These are phyloP conservation scores for Fusarium sp. DNA, from an alignment of 2,329 filamentous ascomycete species.

Conservation along the genomic window DNA sequence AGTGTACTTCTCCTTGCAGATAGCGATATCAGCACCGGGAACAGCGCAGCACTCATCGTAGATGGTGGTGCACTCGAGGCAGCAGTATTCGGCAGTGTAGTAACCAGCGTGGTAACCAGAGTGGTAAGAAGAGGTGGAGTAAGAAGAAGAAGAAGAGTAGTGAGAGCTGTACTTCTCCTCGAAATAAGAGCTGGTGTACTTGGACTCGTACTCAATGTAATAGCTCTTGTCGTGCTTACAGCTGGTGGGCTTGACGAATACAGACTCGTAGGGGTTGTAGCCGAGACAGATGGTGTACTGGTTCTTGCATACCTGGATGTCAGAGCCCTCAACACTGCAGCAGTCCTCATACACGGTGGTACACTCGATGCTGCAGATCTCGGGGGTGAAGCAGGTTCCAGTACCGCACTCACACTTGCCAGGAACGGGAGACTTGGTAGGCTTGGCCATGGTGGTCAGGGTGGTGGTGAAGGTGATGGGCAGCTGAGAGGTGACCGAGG, in stretches of 20 bases:
- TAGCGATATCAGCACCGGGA: slow-evolving; percentile 2
- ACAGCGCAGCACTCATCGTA: slow-evolving; percentile 25
- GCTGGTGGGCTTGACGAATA: slow-evolving; percentile 1
- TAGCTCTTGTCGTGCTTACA: slow-evolving; percentile 29
- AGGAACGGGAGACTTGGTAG: slow-evolving; percentile 3
- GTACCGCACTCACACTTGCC: slow-evolving; percentile 3
- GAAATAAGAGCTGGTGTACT: slow-evolving; percentile 11
- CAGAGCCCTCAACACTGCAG: not conserved
- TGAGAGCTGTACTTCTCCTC: slow-evolving; percentile 5
- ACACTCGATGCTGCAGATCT: slow-evolving; percentile 20
- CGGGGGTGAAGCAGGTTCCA: slow-evolving; percentile 11
- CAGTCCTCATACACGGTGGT: slow-evolving; percentile 28
- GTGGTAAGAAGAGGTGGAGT: not conserved
- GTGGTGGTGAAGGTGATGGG: slow-evolving; percentile 6
- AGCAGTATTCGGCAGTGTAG: slow-evolving; percentile 31
- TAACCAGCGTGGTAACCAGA: slow-evolving; percentile 12
- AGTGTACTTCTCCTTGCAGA: slow-evolving; percentile 24
- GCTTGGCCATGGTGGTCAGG: slow-evolving; percentile 15
- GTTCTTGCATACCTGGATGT: slow-evolving; percentile 12
- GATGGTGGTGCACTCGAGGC: slow-evolving; percentile 21
- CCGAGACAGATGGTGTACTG: slow-evolving; percentile 24
- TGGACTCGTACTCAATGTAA: slow-evolving; percentile 25
- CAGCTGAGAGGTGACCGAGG: not conserved
- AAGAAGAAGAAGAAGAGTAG: slow-evolving; percentile 1
- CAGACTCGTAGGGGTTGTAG: slow-evolving; percentile 19